Evolutionary conservation across 2,329 filamentous ascomycete genomes (phyloP), one percentile per base, ranked within the genome.

Genomic region (Mariannaea elegans): DNA sequence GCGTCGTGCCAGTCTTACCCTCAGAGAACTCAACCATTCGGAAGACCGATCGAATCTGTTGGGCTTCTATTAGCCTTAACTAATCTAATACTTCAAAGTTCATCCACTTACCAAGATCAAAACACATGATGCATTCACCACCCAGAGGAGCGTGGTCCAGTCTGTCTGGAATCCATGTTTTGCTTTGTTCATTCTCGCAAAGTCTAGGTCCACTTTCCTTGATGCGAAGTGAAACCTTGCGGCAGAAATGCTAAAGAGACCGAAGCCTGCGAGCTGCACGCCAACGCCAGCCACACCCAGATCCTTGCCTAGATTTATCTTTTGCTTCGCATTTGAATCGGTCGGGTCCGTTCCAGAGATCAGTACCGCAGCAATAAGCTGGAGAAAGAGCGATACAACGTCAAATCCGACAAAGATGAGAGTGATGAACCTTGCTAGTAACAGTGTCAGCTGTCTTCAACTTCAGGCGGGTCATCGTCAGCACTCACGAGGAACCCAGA

Each of bases 141-240:
- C 54, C 3, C 56, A 46, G 3, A 67, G 42, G 1, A 69, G 48
- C 0, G 42, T 68, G 4, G 48, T 55, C 64, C 66, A 69, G 1
- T 59, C 38, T 19, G 52, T 56, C 1, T 19, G 6, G 19, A 68
- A 64, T 0, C 62, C 65, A 2, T 66, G 18, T 39, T 59, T 62
- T 6, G 42, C 27, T 47, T 62, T 57, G 14, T 66, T 68, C 16
- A 53, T 39, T 3, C 34, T 54, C 5, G 53, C 65, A 24, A 66
- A 68, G 5, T 66, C 53, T 1, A 47, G 27, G 2, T 47, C 55
- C 3, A 70, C 21, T 1, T 31, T 44, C 16, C 59, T 57, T 1
- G 78, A 80, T 4, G 76, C 78, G 52, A 81, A 80, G 62, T 82
- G 78, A 64, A 83, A 83, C 7, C 81, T 76, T 3, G 76, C 70